Percentiles rank a stretch among this genome's conserved stretches.
Conservation (phyloP, 1,284 basidiomycete species). For the Irpex sp. region DNA sequence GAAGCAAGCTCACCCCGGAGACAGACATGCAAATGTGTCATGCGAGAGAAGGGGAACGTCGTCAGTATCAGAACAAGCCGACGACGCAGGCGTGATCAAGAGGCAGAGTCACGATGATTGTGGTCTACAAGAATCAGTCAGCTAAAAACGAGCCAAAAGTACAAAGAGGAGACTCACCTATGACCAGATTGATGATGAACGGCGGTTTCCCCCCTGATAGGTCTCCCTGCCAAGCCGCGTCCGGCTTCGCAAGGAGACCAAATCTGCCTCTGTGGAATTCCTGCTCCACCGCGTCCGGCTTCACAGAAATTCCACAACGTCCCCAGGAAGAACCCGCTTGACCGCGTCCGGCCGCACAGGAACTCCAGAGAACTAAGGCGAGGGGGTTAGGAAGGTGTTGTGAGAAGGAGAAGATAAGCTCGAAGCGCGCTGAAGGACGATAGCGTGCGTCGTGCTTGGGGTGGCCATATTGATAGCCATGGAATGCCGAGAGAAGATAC, state of each 20-base stretch:
- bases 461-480: no score
- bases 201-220: not conserved
- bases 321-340: not conserved
- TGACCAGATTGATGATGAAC: not conserved
- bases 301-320: not conserved
- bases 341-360: not conserved
- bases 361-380: not conserved
- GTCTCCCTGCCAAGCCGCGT: not conserved
- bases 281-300: not conserved
- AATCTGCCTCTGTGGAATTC: not conserved
- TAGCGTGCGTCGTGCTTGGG: not conserved
- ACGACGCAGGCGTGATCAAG: not conserved
- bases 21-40: not conserved
- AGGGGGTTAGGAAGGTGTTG: no score
- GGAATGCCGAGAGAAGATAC: no score
- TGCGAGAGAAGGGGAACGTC: not conserved
- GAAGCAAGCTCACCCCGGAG: not conserved
- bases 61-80: not conserved
- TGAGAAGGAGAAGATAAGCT: not conserved
- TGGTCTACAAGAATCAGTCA: not conserved
- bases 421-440: not conserved
- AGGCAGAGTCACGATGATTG: not conserved
- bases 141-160: not conserved
- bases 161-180: not conserved
- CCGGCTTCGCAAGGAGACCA: not conserved